Conservation (phyloP, 768 basidiomycete genomes). For the Suillus fuscotomentosus region DNA sequence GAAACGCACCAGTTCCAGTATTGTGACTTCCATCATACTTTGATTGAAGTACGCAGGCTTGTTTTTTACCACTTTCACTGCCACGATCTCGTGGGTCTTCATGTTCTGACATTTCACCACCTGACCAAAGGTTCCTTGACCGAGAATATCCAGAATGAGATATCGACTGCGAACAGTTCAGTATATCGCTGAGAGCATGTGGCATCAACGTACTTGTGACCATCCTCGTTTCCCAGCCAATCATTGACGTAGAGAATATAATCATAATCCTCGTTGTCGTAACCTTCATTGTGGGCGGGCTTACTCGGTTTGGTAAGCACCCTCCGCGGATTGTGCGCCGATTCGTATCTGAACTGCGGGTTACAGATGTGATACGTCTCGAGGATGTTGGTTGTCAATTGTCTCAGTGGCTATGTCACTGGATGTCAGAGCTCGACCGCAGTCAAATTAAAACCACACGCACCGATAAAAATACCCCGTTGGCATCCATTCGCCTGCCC, state of each 20-base stretch:
- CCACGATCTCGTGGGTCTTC: conserved; percentile 98
- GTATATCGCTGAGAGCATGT: conserved; percentile 4
- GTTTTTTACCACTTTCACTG: conserved; percentile 99
- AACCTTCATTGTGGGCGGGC: conserved; percentile 93
- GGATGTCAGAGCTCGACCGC: conserved; percentile 9
- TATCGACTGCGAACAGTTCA: conserved; percentile 55
- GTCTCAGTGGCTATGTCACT: conserved; percentile 51
- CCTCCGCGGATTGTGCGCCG: conserved; percentile 89
- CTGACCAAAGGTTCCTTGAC: conserved; percentile 98
- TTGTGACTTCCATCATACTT: conserved; percentile 99
- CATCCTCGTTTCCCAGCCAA: conserved; percentile 91
- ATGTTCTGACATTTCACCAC: conserved; percentile 99
- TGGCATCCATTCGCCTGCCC: conserved; percentile 76
- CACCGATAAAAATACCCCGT: conserved; percentile 80
- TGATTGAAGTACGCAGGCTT: conserved; percentile 99
- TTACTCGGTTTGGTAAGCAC: conserved; percentile 98
- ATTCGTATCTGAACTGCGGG: conserved; percentile 92
- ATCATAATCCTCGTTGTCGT: conserved; percentile 98
- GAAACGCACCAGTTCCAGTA: conserved; percentile 82
- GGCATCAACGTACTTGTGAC: conserved; percentile 74
- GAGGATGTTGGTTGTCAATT: conserved; percentile 81
- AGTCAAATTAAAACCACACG: conserved; percentile 30
- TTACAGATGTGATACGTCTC: conserved; percentile 96
- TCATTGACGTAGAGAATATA: conserved; percentile 99
- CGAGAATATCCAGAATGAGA: conserved; percentile 95